Evolutionary conservation across 2,329 filamentous ascomycete species (phyloP), one percentile per base, ranked within the genome.

Genomic region (Sporothrix inflata): DNA sequence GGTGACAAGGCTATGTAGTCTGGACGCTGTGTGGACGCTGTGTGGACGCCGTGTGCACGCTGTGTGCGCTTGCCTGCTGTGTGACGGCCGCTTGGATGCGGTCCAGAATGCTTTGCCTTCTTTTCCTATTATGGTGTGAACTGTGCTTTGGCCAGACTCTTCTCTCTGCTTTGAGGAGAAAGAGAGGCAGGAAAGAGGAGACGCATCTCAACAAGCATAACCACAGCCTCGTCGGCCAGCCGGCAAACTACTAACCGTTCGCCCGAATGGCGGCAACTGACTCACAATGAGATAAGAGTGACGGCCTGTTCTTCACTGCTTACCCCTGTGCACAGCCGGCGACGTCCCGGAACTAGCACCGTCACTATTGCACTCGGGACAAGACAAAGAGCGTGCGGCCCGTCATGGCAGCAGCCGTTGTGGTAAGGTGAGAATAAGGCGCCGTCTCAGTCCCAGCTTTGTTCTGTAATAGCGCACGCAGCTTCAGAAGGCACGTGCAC

Each of bases 311-410:
- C 14, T 24, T 11, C 30, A 8, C n/a, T 21, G 16, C 55, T 7
- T 30, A 27, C 21, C 12, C 7, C 11, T 55, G n/a, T 38, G n/a
- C 14, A 9, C 55, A 40, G 55, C 55, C 9, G 3, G 19, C 38
- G 27, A 24, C 12, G 6, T 16, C 21, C 60, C 38, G 38, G 12
- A 27, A 14, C 60, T 45, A 65, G 6, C 21, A 11, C n/a, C 9
- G 12, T 45, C 16, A 45, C 42, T 21, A 57, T n/a, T 30, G 11
- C 42, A 45, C 60, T 14, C 42, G 8, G 63, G 24, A 49, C 63
- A 34, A 49, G 45, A 53, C 47, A 68, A 68, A 53, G 30, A 14
- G n/a, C 34, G 27, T 55, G 38, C 63, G 63, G 63, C 42, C 63
- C 63, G 63, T 34, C 63, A 12, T 49, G 63, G 65, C 2, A 68